Base-by-base conservation (phyloP, 2,329 filamentous ascomycete species). In the Diaporthe capsici region DNA sequence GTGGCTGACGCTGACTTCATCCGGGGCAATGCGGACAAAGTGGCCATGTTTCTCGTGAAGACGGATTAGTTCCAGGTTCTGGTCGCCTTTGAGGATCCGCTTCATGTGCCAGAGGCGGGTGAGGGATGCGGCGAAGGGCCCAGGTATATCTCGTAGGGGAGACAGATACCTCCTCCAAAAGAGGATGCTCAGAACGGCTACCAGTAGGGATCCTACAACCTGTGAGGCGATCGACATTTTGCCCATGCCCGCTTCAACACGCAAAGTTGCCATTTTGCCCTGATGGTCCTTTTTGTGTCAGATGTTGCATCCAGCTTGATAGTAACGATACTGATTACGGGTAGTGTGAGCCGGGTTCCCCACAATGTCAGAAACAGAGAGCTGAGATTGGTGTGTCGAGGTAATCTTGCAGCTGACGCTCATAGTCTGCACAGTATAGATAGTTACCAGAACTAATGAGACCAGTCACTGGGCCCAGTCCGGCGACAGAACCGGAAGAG, bases 1-100 rank as follows among this genome's bases (percentile, higher is more conserved):
- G 22, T 75, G 70, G 60, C 74, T 73, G 20, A 73, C 70, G 70
- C 70, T 73, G 39, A 75, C 51, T 34, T 76, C 74, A 10, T 73
- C 31, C 17, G 60, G 70, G 1, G 74, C 60, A 25, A 76, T 61
- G 8, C 70, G 55, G 15, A 73, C 60, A 17, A 73, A 73, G 5
- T 39, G 71, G 25, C 71, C 74, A 25, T 51, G 17, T 20, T 73
- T 22, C 20, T 73, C 61, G n/a, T 76, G 74, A 3, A 73, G 42
- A 15, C 17, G 39, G 42, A 53, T 73, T 1, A 55, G 37, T 47
- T 42, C 44, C 8, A 67, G 25, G 25, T 65, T 61, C 37, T 73
- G 71, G 31, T 70, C 61, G 10, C 71, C 71, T 34, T 61, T 61
- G 2, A 76, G 22, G 34, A 70, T 73, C n/a, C 55, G 53, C 6